Evolutionary conservation across 768 basidiomycete genomes (phyloP), one percentile per base, ranked within the genome.

Genomic region (Tubosaeta sp.): DNA sequence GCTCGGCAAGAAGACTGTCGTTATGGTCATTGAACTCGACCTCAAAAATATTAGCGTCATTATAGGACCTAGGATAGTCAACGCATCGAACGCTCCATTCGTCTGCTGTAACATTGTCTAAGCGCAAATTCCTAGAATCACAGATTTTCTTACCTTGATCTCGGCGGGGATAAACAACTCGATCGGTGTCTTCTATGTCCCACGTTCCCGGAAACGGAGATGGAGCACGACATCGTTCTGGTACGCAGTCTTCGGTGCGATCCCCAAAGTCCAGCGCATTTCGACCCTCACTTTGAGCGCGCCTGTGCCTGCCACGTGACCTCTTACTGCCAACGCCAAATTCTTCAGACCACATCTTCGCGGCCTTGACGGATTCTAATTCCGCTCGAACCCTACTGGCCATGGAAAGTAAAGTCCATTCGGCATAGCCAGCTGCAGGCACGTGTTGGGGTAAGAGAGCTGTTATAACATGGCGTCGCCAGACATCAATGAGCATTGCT

Each of bases 401-500:
- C 50, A 69, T 30, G 44, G 67, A 43, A 51, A 60, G 38, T 61
- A 74, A 44, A 67, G 45, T 59, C 67, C 67, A 68, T 47, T 68
- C 67, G 24, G 46, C 9, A 41, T 70, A 70, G 3, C 67, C 67
- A 55, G 39, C 78, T 66, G 53, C 51, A 64, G 40, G 66, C 12
- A 67, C 35, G 31, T 73, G 67, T 21, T 67, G 60, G 24, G 48
- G 50, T 7, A 67, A 56, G 21, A 88, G 71, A 52, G 83, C 80
- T 21, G 74, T 62, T n/a, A 85, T 55, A 22, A 86, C 76, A 58
- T 81, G 78, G 21, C 74, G 75, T 30, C 86, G 80, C 60, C 81
- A 88, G 4, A 79, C 73, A 57, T 90, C 85, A 7, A 88, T 74
- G 13, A 89, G 75, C 3, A 76, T 73, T 18, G 86, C 83, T 27